Evolutionary conservation across 495 filamentous ascomycete species (phyloP), one percentile per base, ranked within the genome.

Genomic region (Rhypophila decipiens): DNA sequence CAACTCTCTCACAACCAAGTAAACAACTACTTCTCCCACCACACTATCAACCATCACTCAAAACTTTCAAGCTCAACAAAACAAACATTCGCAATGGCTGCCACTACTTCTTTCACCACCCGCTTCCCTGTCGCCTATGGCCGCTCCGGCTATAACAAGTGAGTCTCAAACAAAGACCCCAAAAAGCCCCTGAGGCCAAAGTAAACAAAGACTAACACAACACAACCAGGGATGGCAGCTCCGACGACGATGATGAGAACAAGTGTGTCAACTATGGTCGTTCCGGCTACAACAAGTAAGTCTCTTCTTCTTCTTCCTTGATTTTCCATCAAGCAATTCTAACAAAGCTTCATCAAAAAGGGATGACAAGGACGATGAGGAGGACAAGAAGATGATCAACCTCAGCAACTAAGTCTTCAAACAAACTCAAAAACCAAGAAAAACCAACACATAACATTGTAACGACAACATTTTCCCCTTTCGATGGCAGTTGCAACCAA

Each of bases 61-160:
- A 50, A 52, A 27, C 48, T n/a, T n/a, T n/a, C n/a, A n/a, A n/a
- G n/a, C n/a, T n/a, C n/a, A n/a, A n/a, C n/a, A n/a, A 50, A 56
- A 37, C 22, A 45, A 46, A 50, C 23, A 24, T 56, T 55, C 50
- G 40, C 63, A 72, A 74, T 72, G 71, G 71, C 65, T 49, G 68
- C 55, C 52, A 56, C 57, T 45, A 42, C 60, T 57, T 61, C 56
- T 55, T 51, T 55, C 56, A 49, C 52, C 49, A 64, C 59, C 53
- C 50, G 75, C 66, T 78, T 72, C 57, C 77, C 77, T 53, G 78
- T 79, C 52, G 81, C 72, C 49, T 79, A 76, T 60, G 72, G 72
- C 62, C 67, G 71, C 40, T 65, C 63, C 21, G 70, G 69, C 39
- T 72, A 72, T 67, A 72, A 71, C 65, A 69, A 64, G 63, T 65